Percentiles rank a stretch among this genome's conserved stretches.
Conservation (phyloP, 495 filamentous ascomycete species). For the Hypoxylon fuscum region DNA sequence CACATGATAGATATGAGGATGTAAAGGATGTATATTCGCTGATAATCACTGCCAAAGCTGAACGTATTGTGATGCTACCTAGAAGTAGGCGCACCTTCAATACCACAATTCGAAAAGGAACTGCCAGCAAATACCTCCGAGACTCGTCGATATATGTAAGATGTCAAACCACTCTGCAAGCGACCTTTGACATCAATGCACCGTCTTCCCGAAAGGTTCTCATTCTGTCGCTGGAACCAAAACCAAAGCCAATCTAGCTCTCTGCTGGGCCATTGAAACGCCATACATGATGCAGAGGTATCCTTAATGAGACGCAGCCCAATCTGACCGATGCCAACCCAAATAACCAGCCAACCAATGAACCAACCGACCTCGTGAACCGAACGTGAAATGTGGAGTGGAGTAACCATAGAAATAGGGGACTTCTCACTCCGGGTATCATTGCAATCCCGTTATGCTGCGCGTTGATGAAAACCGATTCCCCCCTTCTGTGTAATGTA, state of each 20-base stretch:
- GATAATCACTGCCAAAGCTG: conserved; percentile 8
- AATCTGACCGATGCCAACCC: conserved; percentile 30
- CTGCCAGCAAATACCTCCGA: background rate
- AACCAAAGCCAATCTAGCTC: conserved; percentile 5
- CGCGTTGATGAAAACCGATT: conserved; percentile 38
- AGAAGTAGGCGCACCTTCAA: conserved; percentile 2
- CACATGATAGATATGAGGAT: background rate
- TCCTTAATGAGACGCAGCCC: conserved; percentile 20
- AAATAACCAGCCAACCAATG: conserved; percentile 14
- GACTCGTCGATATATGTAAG: too few species aligned
- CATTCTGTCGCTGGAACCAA: conserved; percentile 22
- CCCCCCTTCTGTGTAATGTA: conserved; percentile 23
- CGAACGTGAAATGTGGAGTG: conserved; percentile 44
- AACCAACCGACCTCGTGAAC: conserved; percentile 15
- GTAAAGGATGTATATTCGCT: conserved; percentile 1
- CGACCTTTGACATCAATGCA: conserved; percentile 1
- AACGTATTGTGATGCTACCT: background rate
- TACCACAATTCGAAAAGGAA: background rate
- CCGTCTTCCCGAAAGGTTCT: background rate
- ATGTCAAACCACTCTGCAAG: too few species aligned
- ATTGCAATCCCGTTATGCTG: conserved; percentile 46
- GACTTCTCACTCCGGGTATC: conserved; percentile 53
- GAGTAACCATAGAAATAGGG: conserved; percentile 41
- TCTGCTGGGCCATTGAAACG: conserved; percentile 30
- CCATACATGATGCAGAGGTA: conserved; percentile 36